Evolutionary conservation across 179 eudicot genomes (phyloP).

Genomic region (Silene coronaria): DNA sequence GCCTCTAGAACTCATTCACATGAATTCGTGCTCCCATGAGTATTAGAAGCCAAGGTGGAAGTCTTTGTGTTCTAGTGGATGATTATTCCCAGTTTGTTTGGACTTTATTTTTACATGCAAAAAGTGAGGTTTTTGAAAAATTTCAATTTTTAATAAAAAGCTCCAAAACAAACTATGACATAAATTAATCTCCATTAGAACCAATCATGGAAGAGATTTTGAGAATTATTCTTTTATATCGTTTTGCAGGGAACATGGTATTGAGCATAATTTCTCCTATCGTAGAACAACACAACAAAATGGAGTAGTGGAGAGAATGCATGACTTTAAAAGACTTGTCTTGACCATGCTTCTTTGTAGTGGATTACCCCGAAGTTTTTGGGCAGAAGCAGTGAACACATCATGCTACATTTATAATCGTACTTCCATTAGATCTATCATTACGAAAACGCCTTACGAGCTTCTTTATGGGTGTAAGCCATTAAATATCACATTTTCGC

Average conservation of each 20-base stretch:
- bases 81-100: neutral
- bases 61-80: neutral
- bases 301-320: too few relatives aligned
- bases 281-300: too few relatives aligned
- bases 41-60: neutral
- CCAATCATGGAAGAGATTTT: conserved; percentile 3
- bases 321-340: neutral
- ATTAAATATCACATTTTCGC: too few relatives aligned
- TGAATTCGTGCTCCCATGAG: too few relatives aligned
- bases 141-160: neutral
- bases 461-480: too few relatives aligned
- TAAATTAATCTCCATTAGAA: neutral
- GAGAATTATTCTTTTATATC: neutral
- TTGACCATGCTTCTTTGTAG: neutral
- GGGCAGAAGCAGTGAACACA: neutral
- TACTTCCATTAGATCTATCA: too few relatives aligned
- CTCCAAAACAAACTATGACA: neutral
- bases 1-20: too few relatives aligned
- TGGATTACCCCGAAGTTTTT: neutral
- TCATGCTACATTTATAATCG: neutral
- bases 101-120: too few relatives aligned
- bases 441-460: too few relatives aligned
- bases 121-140: too few relatives aligned
- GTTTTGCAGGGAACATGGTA: neutral
- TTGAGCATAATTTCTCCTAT: too few relatives aligned